Conservation (phyloP, 2,329 filamentous ascomycete species). For the Nemania diffusa region DNA sequence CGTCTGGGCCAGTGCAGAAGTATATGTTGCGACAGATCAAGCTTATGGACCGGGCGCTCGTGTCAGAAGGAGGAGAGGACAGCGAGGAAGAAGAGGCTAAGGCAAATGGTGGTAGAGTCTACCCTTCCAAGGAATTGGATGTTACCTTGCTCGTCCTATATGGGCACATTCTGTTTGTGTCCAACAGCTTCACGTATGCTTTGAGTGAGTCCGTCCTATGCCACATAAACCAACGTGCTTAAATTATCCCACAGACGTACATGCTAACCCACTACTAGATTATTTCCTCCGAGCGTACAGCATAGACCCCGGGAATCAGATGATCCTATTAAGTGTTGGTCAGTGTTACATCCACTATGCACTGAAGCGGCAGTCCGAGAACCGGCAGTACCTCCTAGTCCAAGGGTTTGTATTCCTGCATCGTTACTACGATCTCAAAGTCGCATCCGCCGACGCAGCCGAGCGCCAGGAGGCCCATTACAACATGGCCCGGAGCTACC, state of each 20-base stretch:
- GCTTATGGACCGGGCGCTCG: slow-evolving; percentile 77
- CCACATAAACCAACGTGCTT: too few species aligned
- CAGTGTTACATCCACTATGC: slow-evolving; percentile 89
- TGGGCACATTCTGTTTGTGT: slow-evolving; percentile 87
- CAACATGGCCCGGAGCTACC: slow-evolving; percentile 81
- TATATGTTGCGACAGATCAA: slow-evolving; percentile 93
- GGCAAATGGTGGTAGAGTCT: slow-evolving; percentile 47
- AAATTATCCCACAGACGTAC: neutral
- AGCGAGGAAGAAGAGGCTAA: slow-evolving; percentile 51
- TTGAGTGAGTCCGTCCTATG: slow-evolving; percentile 66
- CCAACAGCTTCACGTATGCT: slow-evolving; percentile 83
- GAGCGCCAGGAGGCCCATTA: slow-evolving; percentile 81
- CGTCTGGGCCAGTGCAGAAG: slow-evolving; percentile 85
- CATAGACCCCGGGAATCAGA: slow-evolving; percentile 78
- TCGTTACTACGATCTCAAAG: slow-evolving; percentile 73
- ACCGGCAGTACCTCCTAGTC: slow-evolving; percentile 85
- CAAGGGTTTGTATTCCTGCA: slow-evolving; percentile 87
- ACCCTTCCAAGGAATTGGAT: slow-evolving; percentile 69
- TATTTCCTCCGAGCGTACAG: slow-evolving; percentile 86
- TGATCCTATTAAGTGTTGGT: slow-evolving; percentile 83
- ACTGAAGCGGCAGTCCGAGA: slow-evolving; percentile 88
- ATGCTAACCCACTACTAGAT: slow-evolving; percentile 54
- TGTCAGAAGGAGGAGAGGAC: slow-evolving; percentile 55
- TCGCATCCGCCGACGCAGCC: slow-evolving; percentile 49
- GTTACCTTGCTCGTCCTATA: slow-evolving; percentile 87